phyloP scores from a whole-genome alignment of 2,329 filamentous ascomycete species.

The Pestalotiopsis sp. region DNA sequence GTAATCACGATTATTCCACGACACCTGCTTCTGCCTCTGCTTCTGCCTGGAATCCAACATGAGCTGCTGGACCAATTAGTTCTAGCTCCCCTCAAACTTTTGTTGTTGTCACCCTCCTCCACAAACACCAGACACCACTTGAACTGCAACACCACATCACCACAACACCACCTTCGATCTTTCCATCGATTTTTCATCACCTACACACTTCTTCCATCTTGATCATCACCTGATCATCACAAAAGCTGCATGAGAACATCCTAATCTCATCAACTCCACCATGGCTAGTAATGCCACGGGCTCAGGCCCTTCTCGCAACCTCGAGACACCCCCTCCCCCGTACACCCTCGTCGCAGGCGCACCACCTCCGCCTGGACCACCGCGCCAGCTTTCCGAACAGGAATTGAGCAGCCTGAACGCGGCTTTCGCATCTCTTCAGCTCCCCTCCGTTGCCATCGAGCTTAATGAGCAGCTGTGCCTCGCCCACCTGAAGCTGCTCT shows the following conservation, averaged over 20 bases:
- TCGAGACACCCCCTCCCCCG: neutral
- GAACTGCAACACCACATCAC: no score
- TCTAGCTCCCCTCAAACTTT: no score
- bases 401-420: constrained; percentile 23
- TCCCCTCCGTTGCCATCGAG: constrained; percentile 29
- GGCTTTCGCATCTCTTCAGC: constrained; percentile 39
- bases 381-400: constrained; percentile 12
- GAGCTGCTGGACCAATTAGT: no score
- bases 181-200: neutral
- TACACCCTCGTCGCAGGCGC: constrained; percentile 9
- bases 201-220: neutral
- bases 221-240: neutral
- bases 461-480: constrained; percentile 61
- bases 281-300: neutral
- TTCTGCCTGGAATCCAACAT: no score
- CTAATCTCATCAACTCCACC: neutral
- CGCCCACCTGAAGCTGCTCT: constrained; percentile 73
- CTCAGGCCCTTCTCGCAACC: neutral
- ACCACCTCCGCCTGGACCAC: neutral
- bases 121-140: no score
- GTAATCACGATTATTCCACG: no score
- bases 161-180: no score
- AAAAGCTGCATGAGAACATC: neutral
- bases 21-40: no score
- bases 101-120: no score